Evolutionary conservation across 2,329 filamentous ascomycete genomes (phyloP).

Genomic region (Cercospora citrullina): DNA sequence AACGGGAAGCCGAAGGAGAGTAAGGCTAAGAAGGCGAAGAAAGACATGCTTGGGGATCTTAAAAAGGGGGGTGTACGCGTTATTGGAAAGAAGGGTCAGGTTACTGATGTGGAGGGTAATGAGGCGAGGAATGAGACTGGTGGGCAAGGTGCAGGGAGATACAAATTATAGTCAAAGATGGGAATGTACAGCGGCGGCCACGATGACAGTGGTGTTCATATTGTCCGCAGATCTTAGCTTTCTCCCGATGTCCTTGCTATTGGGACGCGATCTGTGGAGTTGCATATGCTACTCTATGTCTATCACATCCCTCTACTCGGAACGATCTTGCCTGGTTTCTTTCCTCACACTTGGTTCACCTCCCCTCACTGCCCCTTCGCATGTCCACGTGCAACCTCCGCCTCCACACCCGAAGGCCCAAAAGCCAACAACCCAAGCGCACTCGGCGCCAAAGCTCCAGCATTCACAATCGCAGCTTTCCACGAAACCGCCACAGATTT

Average conservation of each 20-base stretch:
- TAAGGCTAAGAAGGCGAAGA: conserved; percentile 51
- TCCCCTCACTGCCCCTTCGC: neutral
- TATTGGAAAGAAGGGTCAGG: conserved; percentile 84
- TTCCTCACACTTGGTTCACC: neutral
- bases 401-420: conserved; percentile 2
- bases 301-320: neutral
- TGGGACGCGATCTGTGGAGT: neutral
- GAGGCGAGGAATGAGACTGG: conserved; percentile 52
- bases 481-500: neutral
- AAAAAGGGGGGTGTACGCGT: conserved; percentile 88
- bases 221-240: neutral
- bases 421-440: conserved; percentile 7
- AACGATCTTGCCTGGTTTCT: neutral
- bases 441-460: neutral
- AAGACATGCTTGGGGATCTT: conserved; percentile 64
- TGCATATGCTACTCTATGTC: neutral
- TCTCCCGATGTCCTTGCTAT: neutral
- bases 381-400: neutral
- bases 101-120: conserved; percentile 80
- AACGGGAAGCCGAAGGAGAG: conserved; percentile 42
- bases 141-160: conserved; percentile 34
- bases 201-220: neutral
- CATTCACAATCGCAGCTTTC: neutral
- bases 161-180: conserved; percentile 33
- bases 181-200: neutral